Evolutionary conservation across 1,284 basidiomycete species (phyloP), one percentile per base, ranked within the genome.

Genomic region (Mycosarcoma maydis): DNA sequence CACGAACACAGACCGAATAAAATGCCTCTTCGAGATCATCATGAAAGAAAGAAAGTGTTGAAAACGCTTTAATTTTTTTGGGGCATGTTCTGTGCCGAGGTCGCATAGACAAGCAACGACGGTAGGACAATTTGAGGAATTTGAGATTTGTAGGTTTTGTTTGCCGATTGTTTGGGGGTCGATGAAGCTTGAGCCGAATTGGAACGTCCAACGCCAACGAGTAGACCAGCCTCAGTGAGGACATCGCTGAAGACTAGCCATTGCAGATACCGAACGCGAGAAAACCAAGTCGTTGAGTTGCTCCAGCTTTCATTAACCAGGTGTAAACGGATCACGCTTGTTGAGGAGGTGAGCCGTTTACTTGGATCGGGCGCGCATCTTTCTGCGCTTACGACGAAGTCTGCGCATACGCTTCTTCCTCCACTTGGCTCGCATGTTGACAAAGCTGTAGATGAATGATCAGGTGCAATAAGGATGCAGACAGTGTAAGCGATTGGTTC

Each of bases 351-450:
- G 60, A 64, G 36, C 55, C 56, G 67, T 55, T 75, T 78, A 78
- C 76, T 76, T 78, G 64, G 74, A 76, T 66, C 76, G 70, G 48
- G 76, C 76, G 45, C 76, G 76, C 76, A 78, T 78, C 73, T 78
- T 78, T 78, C 76, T 78, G 62, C 76, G 76, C 75, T 78, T 78
- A 59, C 76, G 72, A 54, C 76, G 76, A 68, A 78, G 75, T 58
- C 76, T 51, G 70, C 76, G 76, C 76, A 78, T 78, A 68, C 76
- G 69, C 75, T 78, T 78, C 74, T 78, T 78, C 57, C 76, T 73
- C 76, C 76, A 78, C 71, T 78, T 78, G 52, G 67, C 76, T 66
- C 76, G 70, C 76, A 78, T 76, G 45, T 69, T 71, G 68, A 61
- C 62, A 62, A 71, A 66, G 67, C 60, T 69, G 55, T 59, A 33